Percentiles rank a stretch among this genome's conserved stretches.
phyloP scores from a whole-genome alignment of 2,329 filamentous ascomycete genomes.

The Fusarium sp. region DNA sequence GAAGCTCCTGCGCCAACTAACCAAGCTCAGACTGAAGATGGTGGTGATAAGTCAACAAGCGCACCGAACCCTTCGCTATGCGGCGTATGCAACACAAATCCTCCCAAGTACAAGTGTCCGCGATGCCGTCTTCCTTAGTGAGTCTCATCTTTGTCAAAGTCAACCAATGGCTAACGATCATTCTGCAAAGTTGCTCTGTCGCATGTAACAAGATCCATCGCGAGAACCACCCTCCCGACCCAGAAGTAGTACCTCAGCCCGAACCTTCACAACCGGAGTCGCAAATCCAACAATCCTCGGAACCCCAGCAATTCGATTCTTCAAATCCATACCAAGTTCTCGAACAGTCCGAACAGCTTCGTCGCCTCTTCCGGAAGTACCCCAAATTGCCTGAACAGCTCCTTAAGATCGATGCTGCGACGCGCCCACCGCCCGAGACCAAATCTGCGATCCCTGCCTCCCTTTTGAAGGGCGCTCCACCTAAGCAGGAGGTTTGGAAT shows the following conservation, averaged over 20 bases:
- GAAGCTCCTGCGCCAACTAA: neutral
- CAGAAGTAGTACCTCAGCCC: slow-evolving; percentile 25
- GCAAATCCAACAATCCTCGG: neutral
- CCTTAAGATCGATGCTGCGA: slow-evolving; percentile 61
- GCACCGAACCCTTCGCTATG: slow-evolving; percentile 52
- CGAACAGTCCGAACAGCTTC: slow-evolving; percentile 62
- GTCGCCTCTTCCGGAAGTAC: slow-evolving; percentile 63
- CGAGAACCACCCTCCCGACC: slow-evolving; percentile 59
- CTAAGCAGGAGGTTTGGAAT: slow-evolving; percentile 63
- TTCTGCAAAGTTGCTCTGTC: slow-evolving; percentile 65
- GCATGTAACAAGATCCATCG: slow-evolving; percentile 65
- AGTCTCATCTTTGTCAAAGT: slow-evolving; percentile 42
- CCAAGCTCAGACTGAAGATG: slow-evolving; percentile 1
- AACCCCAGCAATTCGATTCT: slow-evolving; percentile 33
- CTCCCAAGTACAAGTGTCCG: slow-evolving; percentile 72
- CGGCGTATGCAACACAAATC: slow-evolving; percentile 62
- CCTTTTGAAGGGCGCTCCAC: slow-evolving; percentile 48
- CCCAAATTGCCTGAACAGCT: slow-evolving; percentile 61
- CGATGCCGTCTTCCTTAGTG: slow-evolving; percentile 69
- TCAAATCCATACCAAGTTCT: slow-evolving; percentile 63
- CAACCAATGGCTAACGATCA: neutral
- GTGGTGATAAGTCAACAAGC: slow-evolving; percentile 2
- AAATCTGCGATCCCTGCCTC: slow-evolving; percentile 48
- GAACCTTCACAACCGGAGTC: slow-evolving; percentile 37
- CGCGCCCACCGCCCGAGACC: slow-evolving; percentile 56